Conservation (phyloP, 148 eudicot species). For the Spergularia marina region DNA sequence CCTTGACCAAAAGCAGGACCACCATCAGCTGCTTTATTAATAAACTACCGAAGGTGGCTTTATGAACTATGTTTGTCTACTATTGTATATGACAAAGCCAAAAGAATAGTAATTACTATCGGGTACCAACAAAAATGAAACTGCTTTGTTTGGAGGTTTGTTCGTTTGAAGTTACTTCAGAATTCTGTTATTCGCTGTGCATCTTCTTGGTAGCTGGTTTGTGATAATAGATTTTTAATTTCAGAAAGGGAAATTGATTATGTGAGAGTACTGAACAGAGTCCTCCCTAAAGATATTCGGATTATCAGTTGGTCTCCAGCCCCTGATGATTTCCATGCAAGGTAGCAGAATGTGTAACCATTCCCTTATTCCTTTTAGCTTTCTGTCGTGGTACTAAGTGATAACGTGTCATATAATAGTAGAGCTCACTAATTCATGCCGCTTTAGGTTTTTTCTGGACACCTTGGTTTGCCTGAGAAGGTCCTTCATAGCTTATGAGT, state of each 20-base stretch:
- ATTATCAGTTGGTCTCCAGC: conserved; percentile 87
- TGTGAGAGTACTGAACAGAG: conserved; percentile 65
- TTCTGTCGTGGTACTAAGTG: background rate
- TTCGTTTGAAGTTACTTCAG: background rate
- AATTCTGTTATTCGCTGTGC: background rate
- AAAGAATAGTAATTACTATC: background rate
- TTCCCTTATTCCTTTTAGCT: background rate
- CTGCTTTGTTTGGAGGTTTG: background rate
- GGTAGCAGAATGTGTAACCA: conserved; percentile 36
- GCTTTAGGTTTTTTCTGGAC: background rate
- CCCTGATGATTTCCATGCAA: conserved; percentile 80
- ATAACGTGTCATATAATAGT: no score
- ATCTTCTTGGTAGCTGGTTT: conserved; percentile 7
- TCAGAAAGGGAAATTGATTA: conserved; percentile 78
- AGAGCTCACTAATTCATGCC: conserved; percentile 3
- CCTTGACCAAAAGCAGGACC: background rate
- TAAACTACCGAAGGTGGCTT: background rate
- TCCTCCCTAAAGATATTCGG: conserved; percentile 85
- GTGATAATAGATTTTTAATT: conserved; percentile 6
- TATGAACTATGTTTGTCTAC: background rate
- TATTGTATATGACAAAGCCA: background rate
- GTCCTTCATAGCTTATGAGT: background rate
- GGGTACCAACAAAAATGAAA: background rate
- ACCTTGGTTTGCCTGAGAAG: background rate
- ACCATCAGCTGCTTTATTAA: background rate